Percentiles rank a stretch among this genome's conserved stretches.
Conservation (phyloP, 768 basidiomycete genomes). For the Kwoniella mangroviensis region DNA sequence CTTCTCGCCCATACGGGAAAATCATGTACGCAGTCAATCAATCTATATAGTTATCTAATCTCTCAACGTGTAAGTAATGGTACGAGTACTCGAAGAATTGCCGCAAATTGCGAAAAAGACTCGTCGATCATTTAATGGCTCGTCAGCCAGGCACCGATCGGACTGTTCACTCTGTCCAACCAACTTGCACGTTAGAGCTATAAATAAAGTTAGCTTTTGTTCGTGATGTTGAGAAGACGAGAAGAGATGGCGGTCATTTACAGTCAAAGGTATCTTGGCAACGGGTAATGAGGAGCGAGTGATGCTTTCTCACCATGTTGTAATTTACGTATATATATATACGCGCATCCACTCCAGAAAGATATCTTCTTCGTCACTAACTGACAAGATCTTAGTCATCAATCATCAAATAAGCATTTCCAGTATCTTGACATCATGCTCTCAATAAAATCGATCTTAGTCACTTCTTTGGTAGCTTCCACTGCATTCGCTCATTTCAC, state of each 20-base stretch:
- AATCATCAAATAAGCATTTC: no score
- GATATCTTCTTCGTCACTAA: background rate
- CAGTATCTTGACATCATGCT: slow-evolving; percentile 8
- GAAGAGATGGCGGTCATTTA: background rate
- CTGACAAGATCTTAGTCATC: background rate
- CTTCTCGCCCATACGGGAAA: no score
- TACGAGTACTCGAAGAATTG: slow-evolving; percentile 1
- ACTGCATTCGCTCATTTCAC: slow-evolving; percentile 76
- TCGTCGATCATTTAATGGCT: slow-evolving; percentile 12
- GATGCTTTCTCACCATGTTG: background rate
- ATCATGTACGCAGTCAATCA: no score
- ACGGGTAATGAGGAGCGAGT: background rate
- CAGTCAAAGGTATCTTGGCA: background rate
- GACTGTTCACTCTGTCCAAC: background rate
- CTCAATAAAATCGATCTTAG: slow-evolving; percentile 50
- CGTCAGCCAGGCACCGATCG: slow-evolving; percentile 20
- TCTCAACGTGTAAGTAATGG: background rate
- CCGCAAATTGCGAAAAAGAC: slow-evolving; percentile 13
- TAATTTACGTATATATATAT: slow-evolving; percentile 1
- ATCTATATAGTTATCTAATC: slow-evolving; percentile 4
- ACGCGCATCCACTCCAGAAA: no score
- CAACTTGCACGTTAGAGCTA: background rate
- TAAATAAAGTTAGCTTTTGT: slow-evolving; percentile 3
- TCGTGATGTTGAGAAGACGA: background rate
- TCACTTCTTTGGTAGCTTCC: slow-evolving; percentile 56